A percentile compares a stretch with the other conserved stretches of the same genome.
Conservation (phyloP, 495 filamentous ascomycete genomes). For the Bathelium albidoporum region DNA sequence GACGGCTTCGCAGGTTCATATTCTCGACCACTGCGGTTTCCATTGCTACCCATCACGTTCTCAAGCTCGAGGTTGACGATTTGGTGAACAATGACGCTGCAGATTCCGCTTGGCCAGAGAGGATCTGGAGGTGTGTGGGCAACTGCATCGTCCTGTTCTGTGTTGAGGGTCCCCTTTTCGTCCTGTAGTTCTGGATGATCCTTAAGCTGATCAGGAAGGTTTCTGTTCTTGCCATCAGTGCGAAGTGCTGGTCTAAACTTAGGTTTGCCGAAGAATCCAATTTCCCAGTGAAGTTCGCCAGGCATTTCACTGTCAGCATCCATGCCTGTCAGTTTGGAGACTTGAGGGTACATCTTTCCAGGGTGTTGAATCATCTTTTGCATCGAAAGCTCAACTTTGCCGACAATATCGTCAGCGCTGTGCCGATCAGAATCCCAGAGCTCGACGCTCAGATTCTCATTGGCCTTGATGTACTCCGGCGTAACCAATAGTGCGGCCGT, state of each 20-base stretch:
- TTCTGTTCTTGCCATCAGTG: constrained; percentile 74
- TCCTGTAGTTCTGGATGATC: constrained; percentile 75
- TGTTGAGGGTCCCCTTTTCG: constrained; percentile 72
- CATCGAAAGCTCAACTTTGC: constrained; percentile 85
- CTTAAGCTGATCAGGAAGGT: constrained; percentile 58
- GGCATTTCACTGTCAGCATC: constrained; percentile 82
- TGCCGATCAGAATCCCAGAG: constrained; percentile 89
- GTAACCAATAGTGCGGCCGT: constrained; percentile 78
- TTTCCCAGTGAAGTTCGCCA: constrained; percentile 88
- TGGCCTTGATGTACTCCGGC: constrained; percentile 78
- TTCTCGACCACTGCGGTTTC: constrained; percentile 66
- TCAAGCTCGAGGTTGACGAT: constrained; percentile 86
- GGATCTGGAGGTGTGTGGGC: constrained; percentile 87
- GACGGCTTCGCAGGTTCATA: constrained; percentile 83
- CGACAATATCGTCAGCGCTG: constrained; percentile 85
- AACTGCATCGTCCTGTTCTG: constrained; percentile 67
- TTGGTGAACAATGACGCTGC: constrained; percentile 78
- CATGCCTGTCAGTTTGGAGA: constrained; percentile 72
- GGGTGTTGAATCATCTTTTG: constrained; percentile 92
- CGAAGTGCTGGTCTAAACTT: constrained; percentile 70
- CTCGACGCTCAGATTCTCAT: constrained; percentile 86
- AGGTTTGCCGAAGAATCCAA: constrained; percentile 86
- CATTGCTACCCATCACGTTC: constrained; percentile 63
- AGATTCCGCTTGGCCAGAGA: constrained; percentile 81
- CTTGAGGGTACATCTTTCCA: constrained; percentile 79